These are phyloP conservation scores for Haplosporangium sp. DNA, from an alignment of 371 early-diverging fungal species.

Conservation along the genomic window DNA sequence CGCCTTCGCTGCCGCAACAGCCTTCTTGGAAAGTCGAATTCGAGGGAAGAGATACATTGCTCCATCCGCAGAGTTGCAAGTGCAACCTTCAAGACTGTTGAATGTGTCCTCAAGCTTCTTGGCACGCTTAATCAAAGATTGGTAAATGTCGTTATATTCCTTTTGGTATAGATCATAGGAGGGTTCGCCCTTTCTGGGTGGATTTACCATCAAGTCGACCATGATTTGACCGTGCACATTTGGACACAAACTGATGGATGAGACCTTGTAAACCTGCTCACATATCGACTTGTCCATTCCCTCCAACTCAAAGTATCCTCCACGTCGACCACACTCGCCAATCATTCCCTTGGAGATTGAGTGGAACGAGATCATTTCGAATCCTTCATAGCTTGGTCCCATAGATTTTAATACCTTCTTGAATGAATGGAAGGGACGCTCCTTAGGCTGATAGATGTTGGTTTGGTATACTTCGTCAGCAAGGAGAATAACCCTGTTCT, in stretches of 20 bases:
- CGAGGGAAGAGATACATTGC: slow-evolving; percentile 97
- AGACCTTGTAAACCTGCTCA: slow-evolving; percentile 92
- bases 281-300: slow-evolving; percentile 81
- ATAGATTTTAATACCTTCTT: slow-evolving; percentile 87
- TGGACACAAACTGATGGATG: slow-evolving; percentile 93
- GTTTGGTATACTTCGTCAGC: slow-evolving; percentile 99
- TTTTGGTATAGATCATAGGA: slow-evolving; percentile 81
- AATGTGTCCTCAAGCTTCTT: slow-evolving; percentile 80
- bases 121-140: slow-evolving; percentile 86
- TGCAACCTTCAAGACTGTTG: slow-evolving; percentile 86
- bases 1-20: slow-evolving; percentile 79
- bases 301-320: slow-evolving; percentile 96
- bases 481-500: slow-evolving; percentile 84
- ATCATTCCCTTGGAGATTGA: slow-evolving; percentile 97
- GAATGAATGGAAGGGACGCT: slow-evolving; percentile 94
- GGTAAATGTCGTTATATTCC: slow-evolving; percentile 83
- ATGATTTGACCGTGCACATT: slow-evolving; percentile 88
- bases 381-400: slow-evolving; percentile 68
- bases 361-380: slow-evolving; percentile 96
- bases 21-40: slow-evolving; percentile 79
- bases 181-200: slow-evolving; percentile 84
- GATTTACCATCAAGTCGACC: slow-evolving; percentile 95
- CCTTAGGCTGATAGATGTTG: slow-evolving; percentile 86
- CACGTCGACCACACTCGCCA: slow-evolving; percentile 98
- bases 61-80: slow-evolving; percentile 91